These are phyloP conservation scores for Urochloa ruziziensis DNA, from an alignment of 176 grass and related monocot species.

Conservation along the genomic window DNA sequence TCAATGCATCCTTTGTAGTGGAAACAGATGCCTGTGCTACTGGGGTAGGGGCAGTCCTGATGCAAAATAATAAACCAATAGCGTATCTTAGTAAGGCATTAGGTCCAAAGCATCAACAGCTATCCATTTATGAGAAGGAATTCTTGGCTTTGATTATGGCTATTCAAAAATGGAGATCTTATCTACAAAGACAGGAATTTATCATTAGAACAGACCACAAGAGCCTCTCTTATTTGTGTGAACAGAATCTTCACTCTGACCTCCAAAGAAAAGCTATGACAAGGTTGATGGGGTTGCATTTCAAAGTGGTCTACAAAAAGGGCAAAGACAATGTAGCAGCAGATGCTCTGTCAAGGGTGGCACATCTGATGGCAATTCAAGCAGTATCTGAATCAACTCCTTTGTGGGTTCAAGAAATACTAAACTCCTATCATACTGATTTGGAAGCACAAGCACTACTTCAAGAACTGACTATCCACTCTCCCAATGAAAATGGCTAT, in stretches of 20 bases:
- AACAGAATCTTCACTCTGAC: background rate
- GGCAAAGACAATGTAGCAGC: background rate
- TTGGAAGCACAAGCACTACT: background rate
- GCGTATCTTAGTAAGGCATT: background rate
- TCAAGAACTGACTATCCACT: accelerated
- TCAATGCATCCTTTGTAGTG: too few species aligned
- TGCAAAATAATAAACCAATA: background rate
- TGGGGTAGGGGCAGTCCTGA: background rate
- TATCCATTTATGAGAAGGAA: background rate
- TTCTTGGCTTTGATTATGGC: background rate
- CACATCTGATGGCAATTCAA: background rate
- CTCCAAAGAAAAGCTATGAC: background rate
- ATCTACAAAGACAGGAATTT: background rate
- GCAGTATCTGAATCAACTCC: background rate
- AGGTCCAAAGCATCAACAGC: background rate
- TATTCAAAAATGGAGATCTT: background rate
- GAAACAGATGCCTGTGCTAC: too few species aligned
- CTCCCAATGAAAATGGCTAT: background rate
- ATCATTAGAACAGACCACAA: background rate
- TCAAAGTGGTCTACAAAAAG: background rate
- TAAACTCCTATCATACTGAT: background rate
- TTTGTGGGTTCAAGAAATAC: background rate
- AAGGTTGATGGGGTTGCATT: background rate
- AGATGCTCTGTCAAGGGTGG: background rate
- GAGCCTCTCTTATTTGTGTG: background rate